Base-by-base conservation (phyloP, 2,329 filamentous ascomycete species). In the Niveomyces coronatus region DNA sequence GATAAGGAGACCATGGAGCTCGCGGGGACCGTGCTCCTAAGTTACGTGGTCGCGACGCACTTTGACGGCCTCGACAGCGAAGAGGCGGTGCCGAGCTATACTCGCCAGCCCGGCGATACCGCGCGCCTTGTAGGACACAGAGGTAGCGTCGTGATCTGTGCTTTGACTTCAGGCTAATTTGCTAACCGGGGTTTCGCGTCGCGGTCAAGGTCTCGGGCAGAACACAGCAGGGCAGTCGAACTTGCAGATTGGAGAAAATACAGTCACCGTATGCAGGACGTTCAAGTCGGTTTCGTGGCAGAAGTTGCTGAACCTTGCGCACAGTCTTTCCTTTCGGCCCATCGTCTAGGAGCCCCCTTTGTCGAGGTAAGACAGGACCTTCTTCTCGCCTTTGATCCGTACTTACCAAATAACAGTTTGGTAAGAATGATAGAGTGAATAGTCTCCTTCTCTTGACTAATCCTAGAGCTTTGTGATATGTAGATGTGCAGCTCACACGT, bases 401-500 rank as follows among this genome's bases (percentile, higher is more conserved):
- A n/a, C n/a, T n/a, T n/a, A n/a, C n/a, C 26, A 30, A 4, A 15
- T 18, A 8, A 3, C 31, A 40, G 38, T 40, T 40, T 27, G 38
- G 38, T 40, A 40, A 11, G 27, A 20, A 10, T 4, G 11, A 27
- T 39, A 2, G 3, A 4, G 3, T 11, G n/a, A 5, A 6, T 18
- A 2, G 10, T 13, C 13, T 24, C 2, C 19, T 3, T 4, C 13
- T n/a, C 7, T n/a, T 10, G 8, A 4, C 26, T 40, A 35, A 40
- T 11, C 4, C n/a, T 4, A 2, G 57, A 56, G 7, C 55, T 59
- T 44, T 47, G 57, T 51, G 55, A 54, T 52, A 3, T 15, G 17
- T 11, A 55, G 62, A 65, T 47, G 52, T 63, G 3, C 63, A 65
- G 42, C 45, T 65, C 13, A 65, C 63, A 2, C 55, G 53, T 44